Conservation (phyloP, 2,329 filamentous ascomycete species). For the Epichloe aotearoae region DNA sequence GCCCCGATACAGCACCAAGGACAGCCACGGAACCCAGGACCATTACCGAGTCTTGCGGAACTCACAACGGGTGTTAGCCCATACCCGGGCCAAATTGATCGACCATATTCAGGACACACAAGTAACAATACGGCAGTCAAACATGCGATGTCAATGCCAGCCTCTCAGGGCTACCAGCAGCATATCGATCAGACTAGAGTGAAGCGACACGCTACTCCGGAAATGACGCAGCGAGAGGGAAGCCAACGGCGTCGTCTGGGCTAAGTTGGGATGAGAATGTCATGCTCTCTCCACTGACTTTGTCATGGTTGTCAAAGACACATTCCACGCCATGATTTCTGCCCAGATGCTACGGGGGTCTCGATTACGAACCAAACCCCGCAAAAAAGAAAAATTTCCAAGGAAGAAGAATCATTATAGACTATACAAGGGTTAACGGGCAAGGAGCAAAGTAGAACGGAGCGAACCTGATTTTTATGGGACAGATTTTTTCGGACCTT, state of each 20-base stretch:
- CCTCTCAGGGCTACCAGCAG: slow-evolving; percentile 21
- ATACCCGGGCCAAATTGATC: slow-evolving; percentile 36
- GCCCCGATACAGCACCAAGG: slow-evolving; percentile 38
- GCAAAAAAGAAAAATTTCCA: too few relatives aligned
- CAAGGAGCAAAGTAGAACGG: neutral
- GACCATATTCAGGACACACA: slow-evolving; percentile 19
- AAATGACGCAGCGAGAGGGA: slow-evolving; percentile 30
- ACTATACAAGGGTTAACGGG: neutral
- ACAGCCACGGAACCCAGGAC: slow-evolving; percentile 25
- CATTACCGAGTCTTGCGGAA: slow-evolving; percentile 48
- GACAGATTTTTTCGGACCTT: too few relatives aligned
- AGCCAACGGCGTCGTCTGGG: slow-evolving; percentile 27
- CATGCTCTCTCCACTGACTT: neutral
- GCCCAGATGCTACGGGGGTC: too few relatives aligned
- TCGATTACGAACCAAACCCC: neutral
- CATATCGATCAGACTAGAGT: slow-evolving; percentile 26
- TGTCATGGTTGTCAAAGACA: neutral
- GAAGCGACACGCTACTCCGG: slow-evolving; percentile 41
- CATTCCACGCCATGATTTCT: neutral
- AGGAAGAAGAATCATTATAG: neutral
- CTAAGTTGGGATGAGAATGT: neutral
- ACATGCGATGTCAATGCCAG: slow-evolving; percentile 21
- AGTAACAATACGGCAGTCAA: slow-evolving; percentile 17
- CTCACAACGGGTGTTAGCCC: slow-evolving; percentile 50
- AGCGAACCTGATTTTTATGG: neutral